phyloP scores from a whole-genome alignment of 495 filamentous ascomycete species.

The Pseudevernia furfuracea region DNA sequence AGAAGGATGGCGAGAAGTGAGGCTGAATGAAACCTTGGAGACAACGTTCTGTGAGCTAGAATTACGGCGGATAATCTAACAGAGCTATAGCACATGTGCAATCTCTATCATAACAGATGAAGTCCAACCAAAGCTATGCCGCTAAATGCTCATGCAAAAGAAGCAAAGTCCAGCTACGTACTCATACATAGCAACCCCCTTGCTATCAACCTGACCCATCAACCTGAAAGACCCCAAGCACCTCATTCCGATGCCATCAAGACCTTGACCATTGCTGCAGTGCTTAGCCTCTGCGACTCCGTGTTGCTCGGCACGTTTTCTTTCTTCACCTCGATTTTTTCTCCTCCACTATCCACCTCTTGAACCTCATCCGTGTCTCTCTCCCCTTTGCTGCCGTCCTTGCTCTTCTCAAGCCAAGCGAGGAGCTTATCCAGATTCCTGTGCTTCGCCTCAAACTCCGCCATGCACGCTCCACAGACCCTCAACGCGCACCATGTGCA shows the following conservation, averaged over 20 bases:
- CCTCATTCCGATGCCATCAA: background rate
- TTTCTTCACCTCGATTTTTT: background rate
- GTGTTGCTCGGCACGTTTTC: background rate
- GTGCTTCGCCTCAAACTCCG: constrained; percentile 32
- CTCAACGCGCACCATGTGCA: constrained; percentile 46
- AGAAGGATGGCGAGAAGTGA: constrained; percentile 23
- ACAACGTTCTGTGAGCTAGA: background rate
- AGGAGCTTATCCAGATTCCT: constrained; percentile 16
- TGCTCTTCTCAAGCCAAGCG: constrained; percentile 7
- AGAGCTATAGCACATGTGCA: background rate
- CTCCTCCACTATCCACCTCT: background rate
- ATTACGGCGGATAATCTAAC: background rate
- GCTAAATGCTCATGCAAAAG: constrained; percentile 1
- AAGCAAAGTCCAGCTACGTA: background rate
- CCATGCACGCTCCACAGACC: constrained; percentile 38
- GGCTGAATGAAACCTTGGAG: background rate
- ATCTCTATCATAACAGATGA: background rate
- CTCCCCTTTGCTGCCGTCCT: background rate
- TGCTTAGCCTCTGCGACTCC: background rate
- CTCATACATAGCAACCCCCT: background rate
- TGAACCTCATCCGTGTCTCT: background rate
- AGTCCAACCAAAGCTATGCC: constrained; percentile 1
- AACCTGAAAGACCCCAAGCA: background rate
- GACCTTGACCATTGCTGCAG: background rate
- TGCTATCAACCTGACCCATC: background rate